Percentiles rank a stretch among this genome's conserved stretches.
Evolutionary conservation across 768 basidiomycete species (phyloP).

Genomic region (Suillus bovinus): DNA sequence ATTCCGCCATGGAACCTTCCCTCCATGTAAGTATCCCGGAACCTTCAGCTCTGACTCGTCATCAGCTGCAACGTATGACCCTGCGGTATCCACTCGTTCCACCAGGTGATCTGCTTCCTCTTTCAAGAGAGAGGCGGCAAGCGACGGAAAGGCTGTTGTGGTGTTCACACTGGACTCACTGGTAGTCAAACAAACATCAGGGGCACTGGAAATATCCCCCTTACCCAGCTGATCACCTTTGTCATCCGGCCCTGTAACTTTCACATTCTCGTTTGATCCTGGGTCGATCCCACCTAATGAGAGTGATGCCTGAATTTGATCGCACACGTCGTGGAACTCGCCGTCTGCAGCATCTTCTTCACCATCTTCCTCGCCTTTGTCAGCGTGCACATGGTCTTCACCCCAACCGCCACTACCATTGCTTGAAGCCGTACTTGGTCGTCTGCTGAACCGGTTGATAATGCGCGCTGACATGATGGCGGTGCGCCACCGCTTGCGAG

Average conservation of each 20-base stretch:
- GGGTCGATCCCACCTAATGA: slow-evolving; percentile 34
- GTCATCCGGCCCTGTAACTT: slow-evolving; percentile 33
- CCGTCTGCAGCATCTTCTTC: slow-evolving; percentile 31
- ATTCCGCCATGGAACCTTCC: slow-evolving; percentile 13
- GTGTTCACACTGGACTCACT: slow-evolving; percentile 19
- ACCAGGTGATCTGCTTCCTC: neutral
- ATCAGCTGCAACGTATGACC: slow-evolving; percentile 17
- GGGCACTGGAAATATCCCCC: slow-evolving; percentile 20
- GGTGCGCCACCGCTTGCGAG: slow-evolving; percentile 69
- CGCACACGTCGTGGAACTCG: slow-evolving; percentile 21
- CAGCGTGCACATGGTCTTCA: slow-evolving; percentile 31
- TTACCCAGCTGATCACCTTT: slow-evolving; percentile 25
- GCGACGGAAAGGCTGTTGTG: slow-evolving; percentile 4
- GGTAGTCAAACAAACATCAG: slow-evolving; percentile 21
- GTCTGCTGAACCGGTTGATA: slow-evolving; percentile 31
- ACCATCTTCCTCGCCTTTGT: slow-evolving; percentile 33
- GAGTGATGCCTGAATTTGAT: slow-evolving; percentile 24
- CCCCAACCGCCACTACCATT: slow-evolving; percentile 39
- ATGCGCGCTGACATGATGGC: slow-evolving; percentile 60
- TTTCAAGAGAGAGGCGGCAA: neutral
- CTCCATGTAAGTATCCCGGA: slow-evolving; percentile 52
- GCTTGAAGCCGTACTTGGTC: slow-evolving; percentile 21
- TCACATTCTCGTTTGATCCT: slow-evolving; percentile 43
- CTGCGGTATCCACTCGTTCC: slow-evolving; percentile 11
- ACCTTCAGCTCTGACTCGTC: slow-evolving; percentile 41